Conservation (phyloP, 768 basidiomycete genomes). For the Leucocoprinus birnbaumii region DNA sequence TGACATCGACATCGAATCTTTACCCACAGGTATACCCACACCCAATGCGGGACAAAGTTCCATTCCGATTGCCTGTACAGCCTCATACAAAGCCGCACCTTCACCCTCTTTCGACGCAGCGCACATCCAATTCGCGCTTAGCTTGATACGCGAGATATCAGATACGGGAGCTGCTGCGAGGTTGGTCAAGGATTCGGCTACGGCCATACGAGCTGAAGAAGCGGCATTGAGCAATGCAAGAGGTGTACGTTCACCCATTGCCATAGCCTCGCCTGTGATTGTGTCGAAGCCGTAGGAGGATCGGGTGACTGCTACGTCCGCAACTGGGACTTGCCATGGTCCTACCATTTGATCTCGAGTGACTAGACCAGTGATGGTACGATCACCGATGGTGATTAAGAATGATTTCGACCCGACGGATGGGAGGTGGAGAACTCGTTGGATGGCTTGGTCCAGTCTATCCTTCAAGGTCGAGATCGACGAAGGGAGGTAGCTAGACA, state of each 20-base stretch:
- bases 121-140: conserved; percentile 99
- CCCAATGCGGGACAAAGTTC: conserved; percentile 93
- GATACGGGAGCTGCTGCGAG: conserved; percentile 77
- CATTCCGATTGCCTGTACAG: conserved; percentile 86
- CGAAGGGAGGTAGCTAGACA: conserved; percentile 62
- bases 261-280: conserved; percentile 90
- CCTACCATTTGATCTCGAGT: conserved; percentile 99
- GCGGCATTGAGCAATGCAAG: conserved; percentile 83
- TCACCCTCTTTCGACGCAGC: conserved; percentile 89
- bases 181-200: conserved; percentile 92
- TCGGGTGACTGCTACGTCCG: conserved; percentile 96
- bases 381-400: conserved; percentile 97
- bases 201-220: conserved; percentile 94
- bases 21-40: conserved; percentile 95
- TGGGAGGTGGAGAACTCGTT: conserved; percentile 86
- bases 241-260: conserved; percentile 96
- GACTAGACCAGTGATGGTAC: conserved; percentile 91
- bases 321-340: conserved; percentile 97
- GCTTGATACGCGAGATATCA: conserved; percentile 72
- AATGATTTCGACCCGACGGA: conserved; percentile 95
- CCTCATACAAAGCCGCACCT: conserved; percentile 86
- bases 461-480: conserved; percentile 34
- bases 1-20: conserved; percentile 99
- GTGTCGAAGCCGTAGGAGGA: conserved; percentile 91
- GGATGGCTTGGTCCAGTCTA: conserved; percentile 59